Base-by-base conservation (phyloP, 176 grass and related monocot species). In the Chloris gayana region DNA sequence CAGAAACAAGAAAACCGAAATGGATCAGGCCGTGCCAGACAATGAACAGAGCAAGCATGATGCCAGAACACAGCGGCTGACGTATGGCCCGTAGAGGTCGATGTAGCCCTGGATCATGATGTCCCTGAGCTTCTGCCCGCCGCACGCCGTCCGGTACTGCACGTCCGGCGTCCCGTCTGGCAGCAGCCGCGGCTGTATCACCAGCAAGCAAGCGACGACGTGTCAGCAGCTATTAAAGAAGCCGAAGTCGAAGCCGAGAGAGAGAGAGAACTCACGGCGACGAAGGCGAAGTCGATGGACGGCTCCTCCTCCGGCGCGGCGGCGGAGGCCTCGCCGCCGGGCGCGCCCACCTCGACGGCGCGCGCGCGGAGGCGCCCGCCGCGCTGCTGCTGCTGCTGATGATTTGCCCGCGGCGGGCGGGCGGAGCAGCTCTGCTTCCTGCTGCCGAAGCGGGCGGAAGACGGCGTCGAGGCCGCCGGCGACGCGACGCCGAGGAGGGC, bases 61-160 rank as follows among this genome's bases (percentile, higher is more conserved):
- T 47, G 14, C 15, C 14, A 7, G 10, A 7, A 22, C 9, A n/a
- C 24, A 7, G 53, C 11, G 27, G 18, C 26, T 33, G 63, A 98
- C 95, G 76, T 98, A 93, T 39, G 95, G 95, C 25, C 95, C 92
- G 80, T 98, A 95, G 67, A 98, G 88, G 86, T 98, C 92, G 79
- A 98, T 95, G 76, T 87, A 69, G 4, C 33, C 46, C 9, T 95
- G 72, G 37, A 98, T 78, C 92, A 98, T 98, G 83, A 98, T 89
- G 75, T 98, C 92, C 82, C 95, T 87, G 70, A 98, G 88, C 82
- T 92, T 98, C 88, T 93, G 88, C 38, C 92, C 92, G 62, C 95
- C 92, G 82, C 86, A 31, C 62, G 95, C 90, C 70, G 90, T 83
- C 74, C 95, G 69, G 73, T 93, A 98, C 42, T 91, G 92, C 44